phyloP scores from a whole-genome alignment of 768 basidiomycete species.

The Chiua virens region DNA sequence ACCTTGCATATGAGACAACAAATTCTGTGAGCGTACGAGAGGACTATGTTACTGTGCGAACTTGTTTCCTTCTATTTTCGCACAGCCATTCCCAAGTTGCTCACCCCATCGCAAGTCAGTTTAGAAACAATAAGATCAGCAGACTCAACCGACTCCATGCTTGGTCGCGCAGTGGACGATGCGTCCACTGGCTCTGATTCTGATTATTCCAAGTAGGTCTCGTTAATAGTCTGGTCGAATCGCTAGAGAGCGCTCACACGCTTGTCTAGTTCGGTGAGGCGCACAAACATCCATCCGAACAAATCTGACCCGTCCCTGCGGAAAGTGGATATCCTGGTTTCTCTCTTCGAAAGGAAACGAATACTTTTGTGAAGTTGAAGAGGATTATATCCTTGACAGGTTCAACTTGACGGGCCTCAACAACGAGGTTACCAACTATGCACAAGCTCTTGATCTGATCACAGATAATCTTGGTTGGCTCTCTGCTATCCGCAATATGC shows the following conservation, averaged over 20 bases:
- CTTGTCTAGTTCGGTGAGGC: conserved; percentile 28
- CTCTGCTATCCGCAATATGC: not conserved
- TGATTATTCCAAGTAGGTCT: conserved; percentile 87
- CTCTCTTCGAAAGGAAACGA: conserved; percentile 97
- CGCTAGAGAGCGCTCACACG: conserved; percentile 12
- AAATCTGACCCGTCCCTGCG: conserved; percentile 13
- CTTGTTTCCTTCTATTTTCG: conserved; percentile 6
- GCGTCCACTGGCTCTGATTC: conserved; percentile 92
- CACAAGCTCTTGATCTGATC: conserved; percentile 92
- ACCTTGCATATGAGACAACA: conserved; percentile 22
- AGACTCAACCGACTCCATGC: conserved; percentile 30
- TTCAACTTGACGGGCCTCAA: conserved; percentile 98
- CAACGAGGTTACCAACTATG: conserved; percentile 92
- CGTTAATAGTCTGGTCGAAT: not conserved
- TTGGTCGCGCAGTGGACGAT: conserved; percentile 67
- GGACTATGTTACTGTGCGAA: conserved; percentile 4
- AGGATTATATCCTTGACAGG: conserved; percentile 96
- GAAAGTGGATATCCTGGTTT: conserved; percentile 97
- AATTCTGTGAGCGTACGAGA: not conserved
- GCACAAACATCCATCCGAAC: conserved; percentile 12
- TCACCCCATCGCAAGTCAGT: conserved; percentile 22
- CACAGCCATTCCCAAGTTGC: no score
- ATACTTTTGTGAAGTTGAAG: conserved; percentile 99
- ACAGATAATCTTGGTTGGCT: conserved; percentile 89
- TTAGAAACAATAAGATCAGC: conserved; percentile 11